Conservation (phyloP, 768 basidiomycete species). For the Termitomyces sp. region DNA sequence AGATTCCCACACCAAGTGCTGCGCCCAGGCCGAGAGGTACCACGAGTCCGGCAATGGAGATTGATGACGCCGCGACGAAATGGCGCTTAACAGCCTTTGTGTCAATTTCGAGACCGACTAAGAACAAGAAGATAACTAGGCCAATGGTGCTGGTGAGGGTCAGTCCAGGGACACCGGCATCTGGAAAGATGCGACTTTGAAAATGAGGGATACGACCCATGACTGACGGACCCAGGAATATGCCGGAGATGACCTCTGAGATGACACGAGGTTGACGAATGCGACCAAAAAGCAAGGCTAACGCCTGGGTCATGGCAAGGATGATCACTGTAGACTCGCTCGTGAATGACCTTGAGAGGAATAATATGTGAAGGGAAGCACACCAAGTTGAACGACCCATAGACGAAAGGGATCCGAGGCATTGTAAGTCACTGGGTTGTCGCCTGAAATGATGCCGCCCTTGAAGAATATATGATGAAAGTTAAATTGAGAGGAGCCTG, state of each 20-base stretch:
- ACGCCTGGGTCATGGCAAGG: constrained; percentile 69
- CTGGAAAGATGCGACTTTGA: constrained; percentile 53
- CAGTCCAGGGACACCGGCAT: constrained; percentile 47
- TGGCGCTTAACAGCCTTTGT: constrained; percentile 63
- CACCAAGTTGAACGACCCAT: constrained; percentile 77
- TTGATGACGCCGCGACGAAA: constrained; percentile 46
- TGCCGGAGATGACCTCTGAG: constrained; percentile 87
- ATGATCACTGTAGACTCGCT: constrained; percentile 64
- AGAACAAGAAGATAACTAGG: constrained; percentile 73
- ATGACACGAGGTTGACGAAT: constrained; percentile 92
- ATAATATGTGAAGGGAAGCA: constrained; percentile 17
- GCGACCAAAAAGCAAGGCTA: constrained; percentile 57
- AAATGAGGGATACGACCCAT: constrained; percentile 81
- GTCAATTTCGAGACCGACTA: constrained; percentile 85
- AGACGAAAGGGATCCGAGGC: constrained; percentile 62
- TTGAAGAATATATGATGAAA: constrained; percentile 22
- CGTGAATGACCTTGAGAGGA: constrained; percentile 17
- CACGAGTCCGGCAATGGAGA: constrained; percentile 65
- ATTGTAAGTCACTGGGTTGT: constrained; percentile 64
- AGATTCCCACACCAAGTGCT: constrained; percentile 67
- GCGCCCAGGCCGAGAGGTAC: constrained; percentile 82
- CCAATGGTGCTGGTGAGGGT: constrained; percentile 74
- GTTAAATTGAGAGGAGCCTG: neutral
- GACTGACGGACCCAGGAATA: constrained; percentile 74
- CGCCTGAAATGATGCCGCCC: constrained; percentile 76